These are phyloP conservation scores for Musa schizocarpa DNA, from an alignment of 176 grass and related monocot species.

Conservation along the genomic window DNA sequence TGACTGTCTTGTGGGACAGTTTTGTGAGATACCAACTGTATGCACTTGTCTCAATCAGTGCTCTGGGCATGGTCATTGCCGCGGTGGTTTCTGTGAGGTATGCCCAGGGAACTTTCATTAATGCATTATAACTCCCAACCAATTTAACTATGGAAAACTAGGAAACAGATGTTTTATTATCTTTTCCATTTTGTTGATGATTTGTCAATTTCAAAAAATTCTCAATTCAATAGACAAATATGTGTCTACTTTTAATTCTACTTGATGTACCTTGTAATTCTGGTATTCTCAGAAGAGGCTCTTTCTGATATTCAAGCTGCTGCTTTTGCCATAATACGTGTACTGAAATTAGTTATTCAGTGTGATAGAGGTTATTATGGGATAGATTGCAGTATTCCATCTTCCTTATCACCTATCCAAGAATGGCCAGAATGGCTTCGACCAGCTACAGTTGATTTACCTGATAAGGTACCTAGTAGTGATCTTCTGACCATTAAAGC, in stretches of 20 bases:
- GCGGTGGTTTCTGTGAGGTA: constrained; percentile 92
- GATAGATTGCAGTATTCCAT: constrained; percentile 91
- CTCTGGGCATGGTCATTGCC: constrained; percentile 73
- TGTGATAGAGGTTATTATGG: constrained; percentile 91
- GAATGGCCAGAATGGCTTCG: constrained; percentile 68
- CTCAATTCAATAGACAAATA: no score
- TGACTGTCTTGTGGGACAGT: constrained; percentile 58
- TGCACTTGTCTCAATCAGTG: constrained; percentile 89
- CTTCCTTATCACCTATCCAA: constrained; percentile 44
- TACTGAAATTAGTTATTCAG: constrained; percentile 41
- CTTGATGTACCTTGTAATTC: no score
- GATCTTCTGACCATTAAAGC: constrained; percentile 31
- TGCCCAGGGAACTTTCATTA: not conserved
- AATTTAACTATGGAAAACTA: not conserved
- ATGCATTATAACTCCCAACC: not conserved
- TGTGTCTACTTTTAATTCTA: not conserved
- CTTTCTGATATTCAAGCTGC: not conserved
- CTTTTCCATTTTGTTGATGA: not conserved
- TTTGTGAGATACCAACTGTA: constrained; percentile 67
- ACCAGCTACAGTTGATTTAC: constrained; percentile 26
- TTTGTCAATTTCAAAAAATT: not conserved
- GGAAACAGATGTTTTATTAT: not conserved
- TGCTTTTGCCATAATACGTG: constrained; percentile 23
- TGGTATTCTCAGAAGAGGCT: no score
- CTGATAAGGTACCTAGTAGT: constrained; percentile 22